A percentile compares a stretch with the other conserved stretches of the same genome.
These are phyloP conservation scores for Fusarium irregulare DNA, from an alignment of 2,329 filamentous ascomycete genomes.

Conservation along the genomic window DNA sequence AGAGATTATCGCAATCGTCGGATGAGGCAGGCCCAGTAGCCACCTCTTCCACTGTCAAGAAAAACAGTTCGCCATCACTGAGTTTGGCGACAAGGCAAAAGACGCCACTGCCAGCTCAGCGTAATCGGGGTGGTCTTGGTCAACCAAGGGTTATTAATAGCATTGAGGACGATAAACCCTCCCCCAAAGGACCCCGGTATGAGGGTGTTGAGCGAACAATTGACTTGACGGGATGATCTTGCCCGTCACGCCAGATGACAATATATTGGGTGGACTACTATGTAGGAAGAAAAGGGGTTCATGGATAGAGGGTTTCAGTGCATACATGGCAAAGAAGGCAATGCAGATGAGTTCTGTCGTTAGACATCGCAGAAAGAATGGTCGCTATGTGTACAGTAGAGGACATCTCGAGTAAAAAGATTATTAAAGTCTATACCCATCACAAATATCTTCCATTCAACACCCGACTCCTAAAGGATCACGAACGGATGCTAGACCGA, in stretches of 20 bases:
- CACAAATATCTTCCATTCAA: slow-evolving; percentile 19
- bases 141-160: slow-evolving; percentile 16
- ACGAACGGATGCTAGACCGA: slow-evolving; percentile 1
- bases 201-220: slow-evolving; percentile 49
- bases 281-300: not conserved
- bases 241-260: not conserved
- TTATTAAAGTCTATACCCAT: slow-evolving; percentile 33
- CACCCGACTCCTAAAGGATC: slow-evolving; percentile 28
- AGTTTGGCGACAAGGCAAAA: slow-evolving; percentile 2
- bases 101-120: not conserved
- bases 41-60: slow-evolving; percentile 23
- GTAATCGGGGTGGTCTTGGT: slow-evolving; percentile 12
- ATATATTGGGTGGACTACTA: not conserved
- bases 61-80: slow-evolving; percentile 22
- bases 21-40: not conserved
- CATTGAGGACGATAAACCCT: slow-evolving; percentile 36
- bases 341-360: slow-evolving; percentile 3
- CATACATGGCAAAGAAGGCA: not conserved
- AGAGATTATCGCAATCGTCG: slow-evolving; percentile 28
- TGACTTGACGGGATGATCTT: slow-evolving; percentile 24
- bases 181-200: slow-evolving; percentile 41
- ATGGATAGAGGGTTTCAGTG: not conserved
- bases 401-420: slow-evolving; percentile 24
- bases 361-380: slow-evolving; percentile 7
- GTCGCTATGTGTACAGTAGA: slow-evolving; percentile 2